Conservation (phyloP, 2,329 filamentous ascomycete species). For the Leptographium procerum region DNA sequence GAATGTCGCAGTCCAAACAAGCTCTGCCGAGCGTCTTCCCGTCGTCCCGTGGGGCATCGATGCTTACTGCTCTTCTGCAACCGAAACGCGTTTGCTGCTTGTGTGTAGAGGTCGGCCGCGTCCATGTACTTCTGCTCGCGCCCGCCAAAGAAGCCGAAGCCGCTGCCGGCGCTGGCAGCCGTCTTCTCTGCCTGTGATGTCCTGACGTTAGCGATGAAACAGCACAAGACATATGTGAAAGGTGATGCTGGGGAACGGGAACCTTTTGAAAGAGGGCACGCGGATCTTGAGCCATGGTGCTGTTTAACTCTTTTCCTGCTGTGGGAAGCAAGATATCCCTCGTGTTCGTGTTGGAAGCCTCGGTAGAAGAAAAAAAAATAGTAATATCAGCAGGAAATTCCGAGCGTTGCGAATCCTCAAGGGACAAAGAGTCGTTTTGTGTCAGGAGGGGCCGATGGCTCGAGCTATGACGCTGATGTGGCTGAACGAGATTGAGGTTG, state of each 20-base stretch:
- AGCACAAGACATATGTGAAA: conserved; percentile 11
- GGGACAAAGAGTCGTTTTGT: background rate
- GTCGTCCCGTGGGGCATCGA: too few species aligned
- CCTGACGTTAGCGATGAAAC: conserved; percentile 1
- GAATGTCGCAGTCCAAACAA: background rate
- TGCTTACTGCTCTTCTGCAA: conserved; percentile 69
- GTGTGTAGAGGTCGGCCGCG: conserved; percentile 75
- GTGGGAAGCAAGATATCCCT: background rate
- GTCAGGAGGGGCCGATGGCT: background rate
- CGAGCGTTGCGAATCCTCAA: background rate
- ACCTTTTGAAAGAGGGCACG: conserved; percentile 72
- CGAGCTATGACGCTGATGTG: conserved; percentile 3
- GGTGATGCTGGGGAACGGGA: conserved; percentile 10
- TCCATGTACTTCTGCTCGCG: conserved; percentile 80
- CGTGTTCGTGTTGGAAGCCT: too few species aligned
- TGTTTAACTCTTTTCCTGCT: background rate
- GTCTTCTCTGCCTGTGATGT: conserved; percentile 69
- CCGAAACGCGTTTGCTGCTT: conserved; percentile 86
- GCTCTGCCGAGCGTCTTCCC: background rate
- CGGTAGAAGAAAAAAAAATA: too few species aligned
- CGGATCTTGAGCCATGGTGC: conserved; percentile 46
- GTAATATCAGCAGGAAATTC: background rate
- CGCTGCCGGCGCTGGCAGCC: conserved; percentile 59
- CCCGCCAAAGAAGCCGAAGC: conserved; percentile 84
- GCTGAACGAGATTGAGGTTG: background rate